phyloP scores from a whole-genome alignment of 768 basidiomycete species.

The Xanthoconium stramineum region DNA sequence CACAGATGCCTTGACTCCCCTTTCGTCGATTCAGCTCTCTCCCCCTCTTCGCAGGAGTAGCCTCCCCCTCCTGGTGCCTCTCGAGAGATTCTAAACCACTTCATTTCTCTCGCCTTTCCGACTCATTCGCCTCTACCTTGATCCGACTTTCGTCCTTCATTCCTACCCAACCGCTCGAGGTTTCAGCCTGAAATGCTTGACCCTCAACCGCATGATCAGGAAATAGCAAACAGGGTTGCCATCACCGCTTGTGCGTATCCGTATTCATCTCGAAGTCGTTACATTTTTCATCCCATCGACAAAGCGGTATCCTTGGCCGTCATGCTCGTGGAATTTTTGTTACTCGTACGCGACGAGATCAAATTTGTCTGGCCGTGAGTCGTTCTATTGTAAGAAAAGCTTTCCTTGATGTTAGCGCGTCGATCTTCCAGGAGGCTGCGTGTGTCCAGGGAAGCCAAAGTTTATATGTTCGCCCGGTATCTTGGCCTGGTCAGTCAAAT shows the following conservation, averaged over 20 bases:
- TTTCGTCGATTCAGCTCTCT: not conserved
- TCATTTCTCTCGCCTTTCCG: not conserved
- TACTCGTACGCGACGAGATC: conserved; percentile 13
- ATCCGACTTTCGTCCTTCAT: conserved; percentile 1
- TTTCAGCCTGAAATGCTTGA: not conserved
- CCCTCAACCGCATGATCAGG: not conserved
- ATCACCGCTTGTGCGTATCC: conserved; percentile 15
- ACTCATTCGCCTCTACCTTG: not conserved
- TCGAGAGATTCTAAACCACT: not conserved
- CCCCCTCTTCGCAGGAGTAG: not conserved
- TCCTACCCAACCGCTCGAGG: not conserved
- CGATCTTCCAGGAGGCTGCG: conserved; percentile 4
- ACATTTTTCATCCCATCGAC: not conserved
- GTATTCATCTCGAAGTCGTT: not conserved
- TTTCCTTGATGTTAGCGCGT: not conserved
- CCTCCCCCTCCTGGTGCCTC: not conserved
- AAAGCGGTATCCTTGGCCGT: conserved; percentile 5
- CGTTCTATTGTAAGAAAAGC: not conserved
- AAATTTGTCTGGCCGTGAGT: conserved; percentile 24
- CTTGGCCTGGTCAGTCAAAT: conserved; percentile 14
- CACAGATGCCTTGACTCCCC: not conserved
- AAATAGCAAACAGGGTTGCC: conserved; percentile 3
- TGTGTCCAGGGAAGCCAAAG: conserved; percentile 3
- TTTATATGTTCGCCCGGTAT: conserved; percentile 16
- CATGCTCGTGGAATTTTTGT: conserved; percentile 19